Base-by-base conservation (phyloP, 129 eudicot species). In the Escallonia rubra region DNA sequence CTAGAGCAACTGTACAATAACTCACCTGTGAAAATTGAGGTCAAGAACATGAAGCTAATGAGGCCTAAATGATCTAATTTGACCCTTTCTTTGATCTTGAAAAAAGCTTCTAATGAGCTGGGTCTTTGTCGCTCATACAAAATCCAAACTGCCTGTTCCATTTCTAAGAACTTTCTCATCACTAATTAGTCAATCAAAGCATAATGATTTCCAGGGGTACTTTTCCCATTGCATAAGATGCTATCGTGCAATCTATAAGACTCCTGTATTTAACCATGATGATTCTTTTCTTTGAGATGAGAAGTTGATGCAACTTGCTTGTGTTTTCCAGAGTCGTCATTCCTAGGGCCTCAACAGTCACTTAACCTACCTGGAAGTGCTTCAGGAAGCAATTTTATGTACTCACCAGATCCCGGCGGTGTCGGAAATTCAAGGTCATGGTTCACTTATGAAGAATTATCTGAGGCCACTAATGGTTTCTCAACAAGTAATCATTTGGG, bases 401-500 rank as follows among this genome's bases (percentile, higher is more conserved):
- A 81, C 82, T 87, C 97, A 8, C 82, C 90, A 3, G 98, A 93
- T n/a, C 61, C 52, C 52, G 86, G 90, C 43, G 95, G 94, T 58
- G 77, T 89, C n/a, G 92, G 90, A 54, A 79, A 80, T 81, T 86
- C 96, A 4, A 82, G 90, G 74, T 63, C 87, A 59, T 86, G 87
- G 83, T 93, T 93, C 79, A 81, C 90, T 6, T 93, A 83, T 59
- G 91, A 93, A 76, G 96, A 86, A 75, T 69, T 93, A 81, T n/a
- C 84, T 8, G 83, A 54, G 43, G 98, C 98, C 47, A 89, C 98
- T 63, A 74, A 82, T 70, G 90, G 92, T 6, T 93, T 93, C 77
- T 80, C 96, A 4, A 65, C 66, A 72, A 76, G 81, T 52, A 89
- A 86, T 72, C 64, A 86, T 43, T 71, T 93, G 72, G 98, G 98